phyloP scores from a whole-genome alignment of 208 protist genomes.

The Wallacemonas sp. region DNA sequence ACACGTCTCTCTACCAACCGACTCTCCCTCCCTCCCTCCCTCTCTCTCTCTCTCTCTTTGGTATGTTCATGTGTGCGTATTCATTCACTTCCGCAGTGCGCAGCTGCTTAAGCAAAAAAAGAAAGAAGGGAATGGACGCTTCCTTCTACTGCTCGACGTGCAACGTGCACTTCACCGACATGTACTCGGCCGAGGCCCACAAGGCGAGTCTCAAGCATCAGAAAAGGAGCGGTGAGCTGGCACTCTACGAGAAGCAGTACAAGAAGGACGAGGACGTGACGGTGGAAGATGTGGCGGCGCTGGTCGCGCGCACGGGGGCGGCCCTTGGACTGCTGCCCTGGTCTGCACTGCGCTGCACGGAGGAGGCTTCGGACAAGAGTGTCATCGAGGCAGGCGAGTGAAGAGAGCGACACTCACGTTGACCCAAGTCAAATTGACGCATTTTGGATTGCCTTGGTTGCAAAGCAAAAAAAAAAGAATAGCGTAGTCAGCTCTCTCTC shows the following conservation, averaged over 20 bases:
- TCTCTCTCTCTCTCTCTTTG: background rate
- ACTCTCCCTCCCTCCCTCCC: background rate
- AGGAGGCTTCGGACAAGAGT: background rate
- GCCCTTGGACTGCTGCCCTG: constrained; percentile 51
- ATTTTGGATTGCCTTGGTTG: no score
- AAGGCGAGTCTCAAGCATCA: constrained; percentile 62
- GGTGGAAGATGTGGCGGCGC: constrained; percentile 56
- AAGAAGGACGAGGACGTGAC: constrained; percentile 72
- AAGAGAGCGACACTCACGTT: no score
- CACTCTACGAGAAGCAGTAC: constrained; percentile 47
- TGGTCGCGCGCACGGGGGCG: constrained; percentile 58
- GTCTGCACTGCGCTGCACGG: constrained; percentile 33
- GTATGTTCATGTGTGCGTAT: background rate
- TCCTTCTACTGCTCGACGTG: constrained; percentile 71
- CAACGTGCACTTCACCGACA: constrained; percentile 61
- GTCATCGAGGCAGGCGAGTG: background rate
- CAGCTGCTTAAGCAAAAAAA: background rate
- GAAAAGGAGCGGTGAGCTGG: constrained; percentile 64
- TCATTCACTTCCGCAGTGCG: background rate
- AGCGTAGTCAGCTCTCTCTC: no score
- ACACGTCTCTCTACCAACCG: background rate
- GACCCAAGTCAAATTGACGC: no score
- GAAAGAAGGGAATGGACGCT: constrained; percentile 1
- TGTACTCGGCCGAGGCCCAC: constrained; percentile 53
- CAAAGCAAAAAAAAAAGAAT: constrained; percentile 1